phyloP scores from a whole-genome alignment of 2,329 filamentous ascomycete genomes.

The Pseudocercospora cruenta region DNA sequence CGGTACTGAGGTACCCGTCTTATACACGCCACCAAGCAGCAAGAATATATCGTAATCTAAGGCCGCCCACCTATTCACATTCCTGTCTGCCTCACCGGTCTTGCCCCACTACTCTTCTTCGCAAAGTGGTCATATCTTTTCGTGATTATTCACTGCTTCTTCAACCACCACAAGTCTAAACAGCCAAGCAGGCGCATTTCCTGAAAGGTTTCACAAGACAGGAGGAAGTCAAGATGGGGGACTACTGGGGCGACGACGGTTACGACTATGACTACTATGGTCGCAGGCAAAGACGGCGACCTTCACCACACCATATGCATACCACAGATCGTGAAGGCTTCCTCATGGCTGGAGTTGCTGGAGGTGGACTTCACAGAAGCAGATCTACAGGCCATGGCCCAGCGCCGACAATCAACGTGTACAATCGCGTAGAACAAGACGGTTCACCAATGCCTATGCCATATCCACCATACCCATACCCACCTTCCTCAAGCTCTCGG shows the following conservation, averaged over 20 bases:
- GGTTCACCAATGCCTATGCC: conserved; percentile 22
- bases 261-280: conserved; percentile 28
- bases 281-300: conserved; percentile 22
- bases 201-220: neutral
- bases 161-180: neutral
- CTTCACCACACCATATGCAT: conserved; percentile 26
- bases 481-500: conserved; percentile 34
- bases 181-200: neutral
- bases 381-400: conserved; percentile 49
- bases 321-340: conserved; percentile 28
- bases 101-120: conserved; percentile 5
- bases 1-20: conserved; percentile 1
- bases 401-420: conserved; percentile 51
- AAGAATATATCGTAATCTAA: conserved; percentile 7
- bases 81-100: conserved; percentile 15
- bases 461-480: conserved; percentile 24
- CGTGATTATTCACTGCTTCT: neutral
- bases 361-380: conserved; percentile 46
- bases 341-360: conserved; percentile 30
- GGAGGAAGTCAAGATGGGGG: conserved; percentile 12
- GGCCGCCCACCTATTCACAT: conserved; percentile 8
- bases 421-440: conserved; percentile 45
- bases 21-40: conserved; percentile 1
- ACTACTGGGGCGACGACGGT: conserved; percentile 32
- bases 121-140: conserved; percentile 10